Evolutionary conservation across 768 basidiomycete species (phyloP), one percentile per base, ranked within the genome.

Genomic region (Trametes maxima): DNA sequence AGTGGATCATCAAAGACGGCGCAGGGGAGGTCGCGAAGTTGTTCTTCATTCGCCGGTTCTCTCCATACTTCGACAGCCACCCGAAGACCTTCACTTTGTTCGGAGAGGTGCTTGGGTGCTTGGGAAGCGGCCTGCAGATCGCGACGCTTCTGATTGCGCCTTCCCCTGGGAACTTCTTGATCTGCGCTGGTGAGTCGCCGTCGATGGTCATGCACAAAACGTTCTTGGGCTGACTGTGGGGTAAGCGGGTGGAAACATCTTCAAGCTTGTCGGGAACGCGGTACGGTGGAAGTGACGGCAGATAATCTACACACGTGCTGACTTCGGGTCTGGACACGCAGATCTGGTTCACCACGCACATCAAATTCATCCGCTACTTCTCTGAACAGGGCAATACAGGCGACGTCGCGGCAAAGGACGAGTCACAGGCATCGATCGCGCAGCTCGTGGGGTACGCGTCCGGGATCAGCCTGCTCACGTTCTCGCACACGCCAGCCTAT

Each of bases 1-100:
- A 72, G 54, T 72, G 70, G 70, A 68, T 72, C 59, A 72, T 72
- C 58, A 72, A 72, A 49, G 70, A 72, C 57, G 70, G 70, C 21
- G 70, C 70, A 11, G 70, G 70, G 1, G 70, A 72, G 55, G 56
- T 72, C 21, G 69, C 70, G 42, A 72, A 72, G 63, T 58, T 72
- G n/a, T 72, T 69, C 63, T 70, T 72, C 63, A 72, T 72, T 24
- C 65, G 68, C 35, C 59, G 59, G 19, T 72, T 64, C 60, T 66
- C 70, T 36, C 66, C 70, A 12, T 72, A 65, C 64, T 72, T 72
- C 28, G 70, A 72, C 55, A 70, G 69, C 51, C 70, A 72, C 56
- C 70, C 70, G n/a, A 72, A 72, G 63, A 67, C 70, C 43, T 70
- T 70, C 59, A 70, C 65, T 22, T 48, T 72, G 10, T 49, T 66